Percentiles rank a stretch among this genome's conserved stretches.
Evolutionary conservation across 768 basidiomycete species (phyloP).

Genomic region (Pleurotus pulmonarius): DNA sequence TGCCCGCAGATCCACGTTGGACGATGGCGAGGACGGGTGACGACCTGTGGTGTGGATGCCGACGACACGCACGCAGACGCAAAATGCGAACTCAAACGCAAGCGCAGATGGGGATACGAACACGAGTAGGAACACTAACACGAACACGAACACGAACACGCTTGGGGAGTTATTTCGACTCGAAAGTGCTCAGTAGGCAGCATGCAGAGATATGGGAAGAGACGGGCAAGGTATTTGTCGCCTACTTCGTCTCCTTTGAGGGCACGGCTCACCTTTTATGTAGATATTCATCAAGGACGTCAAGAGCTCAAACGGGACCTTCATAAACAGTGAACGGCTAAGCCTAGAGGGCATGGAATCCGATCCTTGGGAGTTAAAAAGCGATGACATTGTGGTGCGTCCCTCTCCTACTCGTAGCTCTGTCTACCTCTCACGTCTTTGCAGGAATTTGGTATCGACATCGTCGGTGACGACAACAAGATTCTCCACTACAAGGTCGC

Average conservation of each 20-base stretch:
- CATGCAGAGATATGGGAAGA: too few species aligned
- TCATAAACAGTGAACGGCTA: constrained; percentile 93
- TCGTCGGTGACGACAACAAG: constrained; percentile 96
- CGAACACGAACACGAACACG: too few species aligned
- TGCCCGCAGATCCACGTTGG: too few species aligned
- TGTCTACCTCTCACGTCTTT: constrained; percentile 6
- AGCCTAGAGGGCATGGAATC: constrained; percentile 88
- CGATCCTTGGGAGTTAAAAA: constrained; percentile 90
- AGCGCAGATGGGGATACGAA: too few species aligned
- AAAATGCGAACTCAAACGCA: too few species aligned
- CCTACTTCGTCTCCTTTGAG: too few species aligned
- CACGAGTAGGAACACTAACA: too few species aligned
- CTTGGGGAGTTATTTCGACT: constrained; percentile 98
- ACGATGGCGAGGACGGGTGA: too few species aligned
- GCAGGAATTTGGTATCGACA: constrained; percentile 99
- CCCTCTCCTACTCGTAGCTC: constrained; percentile 9
- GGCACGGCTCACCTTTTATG: constrained; percentile 6
- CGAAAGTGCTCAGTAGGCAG: constrained; percentile 87
- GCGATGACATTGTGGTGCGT: constrained; percentile 92
- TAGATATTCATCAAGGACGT: constrained; percentile 99
- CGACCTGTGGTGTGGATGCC: too few species aligned
- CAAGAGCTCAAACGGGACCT: constrained; percentile 97
- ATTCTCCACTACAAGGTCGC: constrained; percentile 99
- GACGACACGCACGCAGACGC: too few species aligned
- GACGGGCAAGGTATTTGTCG: constrained; percentile 62